Base-by-base conservation (phyloP, 768 basidiomycete genomes). In the Hericium rajendrae region DNA sequence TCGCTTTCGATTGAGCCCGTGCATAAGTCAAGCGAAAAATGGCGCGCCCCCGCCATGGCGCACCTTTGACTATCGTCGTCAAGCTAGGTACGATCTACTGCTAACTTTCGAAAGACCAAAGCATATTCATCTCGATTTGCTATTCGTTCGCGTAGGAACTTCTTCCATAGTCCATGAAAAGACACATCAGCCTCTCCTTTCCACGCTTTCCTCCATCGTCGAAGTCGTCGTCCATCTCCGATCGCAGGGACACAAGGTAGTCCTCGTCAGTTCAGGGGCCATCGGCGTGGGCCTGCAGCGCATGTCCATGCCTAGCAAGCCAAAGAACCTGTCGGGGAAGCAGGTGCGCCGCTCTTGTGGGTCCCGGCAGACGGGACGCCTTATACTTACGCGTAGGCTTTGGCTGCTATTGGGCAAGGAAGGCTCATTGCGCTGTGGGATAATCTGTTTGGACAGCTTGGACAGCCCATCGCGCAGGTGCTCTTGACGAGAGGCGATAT, bases 401-500 rank as follows among this genome's bases (percentile, higher is more conserved):
- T 98, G 51, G 95, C 95, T 37, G 95, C 97, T 0, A 93, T 98
- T 51, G 97, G 97, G 0, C 97, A 99, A 74, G 94, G 97, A 9
- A 77, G 97, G 56, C 78, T 99, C 24, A 98, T 98, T 57, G 94
- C 93, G 0, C 74, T 99, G 11, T 99, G 91, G 91, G 97, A 99
- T 68, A 94, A 97, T 69, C 76, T 99, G 48, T 99, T 99, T 65
- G 82, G 91, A 3, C 91, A 94, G 66, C 73, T 99, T 28, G 93
- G 87, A 56, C 94, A 95, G 66, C 94, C 94, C 2, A 97, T 95
- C 51, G 97, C 94, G 0, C 97, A 99, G 71, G 84, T 99, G 51
- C 75, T 98, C 54, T 73, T 98, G 43, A 98, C 97, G 3, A 80
- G 97, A 57, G 94, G 91, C 50, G 97, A 99, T 69, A 97, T 99